Percentiles rank a stretch among this genome's conserved stretches.
Evolutionary conservation across 2,329 filamentous ascomycete genomes (phyloP).

Genomic region (Colletotrichum brevisporum): DNA sequence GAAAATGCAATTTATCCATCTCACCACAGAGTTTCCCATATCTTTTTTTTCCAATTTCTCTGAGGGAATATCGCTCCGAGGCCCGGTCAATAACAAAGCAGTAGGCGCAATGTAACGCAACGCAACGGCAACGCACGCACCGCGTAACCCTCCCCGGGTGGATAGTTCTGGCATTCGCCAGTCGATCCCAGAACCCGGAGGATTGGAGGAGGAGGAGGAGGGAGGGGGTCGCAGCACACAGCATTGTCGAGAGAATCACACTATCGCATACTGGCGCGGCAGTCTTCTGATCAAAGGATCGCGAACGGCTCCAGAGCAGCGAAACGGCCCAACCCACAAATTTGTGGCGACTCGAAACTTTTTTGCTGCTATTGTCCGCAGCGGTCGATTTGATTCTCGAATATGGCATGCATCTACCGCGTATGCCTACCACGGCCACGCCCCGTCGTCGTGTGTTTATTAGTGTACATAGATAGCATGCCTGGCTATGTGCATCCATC

Average conservation of each 20-base stretch:
- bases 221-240: too few relatives aligned
- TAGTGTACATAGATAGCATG: too few relatives aligned
- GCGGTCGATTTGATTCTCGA: too few relatives aligned
- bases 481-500: too few relatives aligned
- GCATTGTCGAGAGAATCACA: too few relatives aligned
- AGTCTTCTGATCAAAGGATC: slow-evolving; percentile 9
- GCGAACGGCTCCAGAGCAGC: slow-evolving; percentile 6
- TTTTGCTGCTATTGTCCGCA: neutral
- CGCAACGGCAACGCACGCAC: neutral
- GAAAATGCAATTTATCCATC: slow-evolving; percentile 6
- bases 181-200: neutral
- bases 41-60: neutral
- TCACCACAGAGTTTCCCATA: slow-evolving; percentile 17
- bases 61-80: slow-evolving; percentile 8
- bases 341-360: neutral
- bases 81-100: neutral
- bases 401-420: neutral
- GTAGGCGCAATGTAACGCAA: too few relatives aligned
- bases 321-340: slow-evolving; percentile 8
- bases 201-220: too few relatives aligned
- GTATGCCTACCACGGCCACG: neutral
- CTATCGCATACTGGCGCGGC: neutral
- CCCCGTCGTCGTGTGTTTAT: too few relatives aligned
- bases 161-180: neutral
- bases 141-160: neutral